Evolutionary conservation across 257 asterid species (phyloP), one percentile per base, ranked within the genome.

Genomic region (Datura wrightii): DNA sequence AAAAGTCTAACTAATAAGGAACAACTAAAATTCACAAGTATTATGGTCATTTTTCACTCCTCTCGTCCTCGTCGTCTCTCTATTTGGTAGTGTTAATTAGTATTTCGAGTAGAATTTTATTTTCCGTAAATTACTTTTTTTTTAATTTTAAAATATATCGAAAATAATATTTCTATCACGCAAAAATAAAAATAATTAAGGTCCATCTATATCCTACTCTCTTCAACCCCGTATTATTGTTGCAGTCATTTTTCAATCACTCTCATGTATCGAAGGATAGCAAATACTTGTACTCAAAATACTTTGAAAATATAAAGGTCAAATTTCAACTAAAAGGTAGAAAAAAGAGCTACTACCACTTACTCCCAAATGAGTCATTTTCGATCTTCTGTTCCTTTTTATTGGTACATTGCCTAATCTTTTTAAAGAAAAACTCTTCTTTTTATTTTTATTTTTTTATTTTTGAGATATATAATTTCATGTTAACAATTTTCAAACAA

Each of bases 271-370:
- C 4, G 56, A 74, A 59, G 46, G 58, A 74, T 74, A 19, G 82
- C 82, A 76, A 76, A 74, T 50, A 50, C 82, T 76, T 76, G 82
- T 76, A 50, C 82, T 76, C 82, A 76, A 76, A 50, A 76, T 50
- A 50, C 24, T 2, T 31, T 50, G 82, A 76, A 74, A 76, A 31
- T 76, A 50, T 31, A 13, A 36, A 31, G 10, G 46, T 50, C 62
- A 76, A 13, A 34, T 13, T 48, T 74, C 60, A 50, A 36, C 6
- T 24, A 48, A 76, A 72, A 72, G 80, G 58, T 72, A 1, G 41
- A 72, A 46, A 74, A 72, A 10, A 46, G 36, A 19, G 16, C 54
- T 46, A 71, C 18, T 42, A 14, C 2, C 10, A 60, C 67, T 13
- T 14, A 4, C 50, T 9, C 11, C 9, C 3, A 71, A 10, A 42